Evolutionary conservation across 2,329 filamentous ascomycete genomes (phyloP), one percentile per base, ranked within the genome.

Genomic region (Nectriaceae sp.): DNA sequence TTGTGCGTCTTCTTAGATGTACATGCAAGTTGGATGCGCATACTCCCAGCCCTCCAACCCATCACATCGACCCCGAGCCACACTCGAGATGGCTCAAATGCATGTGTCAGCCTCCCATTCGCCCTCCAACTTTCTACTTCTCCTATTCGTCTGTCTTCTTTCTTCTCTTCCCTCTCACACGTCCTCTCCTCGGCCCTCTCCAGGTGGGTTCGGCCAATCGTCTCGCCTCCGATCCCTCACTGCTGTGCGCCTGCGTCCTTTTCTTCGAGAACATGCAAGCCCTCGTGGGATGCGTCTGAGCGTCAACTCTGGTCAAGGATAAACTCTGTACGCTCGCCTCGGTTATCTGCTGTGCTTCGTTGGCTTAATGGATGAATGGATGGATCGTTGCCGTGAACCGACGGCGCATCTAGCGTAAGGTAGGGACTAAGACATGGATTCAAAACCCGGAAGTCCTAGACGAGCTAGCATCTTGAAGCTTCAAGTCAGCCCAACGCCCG

Each of bases 101-200:
- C 47, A 54, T 62, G 59, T 62, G 57, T 57, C 50, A 52, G 46
- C 21, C 47, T 53, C 47, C 46, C 44, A 57, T 62, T 62, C 55
- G 55, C 39, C 40, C 43, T 52, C 8, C 37, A 21, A 11, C 16
- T 36, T 11, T 11, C n/a, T n/a, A 36, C 5, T 6, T 8, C 10
- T 11, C 37, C n/a, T 8, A 39, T 39, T 39, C 37, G 37, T 39
- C 37, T 39, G 11, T 37, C 33, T 6, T 11, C 33, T 37, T 37
- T 16, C 10, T 18, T 31, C 26, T 8, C 15, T 15, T 31, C 26
- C 8, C 26, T 31, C 26, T 31, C 26, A 31, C 26, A 8, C 26
- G 26, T 15, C n/a, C n/a, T n/a, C n/a, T n/a, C n/a, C 33, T 36
- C 16, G 33, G 8, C 33, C 16, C n/a, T 16, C 33, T 36, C 33